These are phyloP conservation scores for Ophioceras dolichostomum DNA, from an alignment of 2,329 filamentous ascomycete species.

Conservation along the genomic window DNA sequence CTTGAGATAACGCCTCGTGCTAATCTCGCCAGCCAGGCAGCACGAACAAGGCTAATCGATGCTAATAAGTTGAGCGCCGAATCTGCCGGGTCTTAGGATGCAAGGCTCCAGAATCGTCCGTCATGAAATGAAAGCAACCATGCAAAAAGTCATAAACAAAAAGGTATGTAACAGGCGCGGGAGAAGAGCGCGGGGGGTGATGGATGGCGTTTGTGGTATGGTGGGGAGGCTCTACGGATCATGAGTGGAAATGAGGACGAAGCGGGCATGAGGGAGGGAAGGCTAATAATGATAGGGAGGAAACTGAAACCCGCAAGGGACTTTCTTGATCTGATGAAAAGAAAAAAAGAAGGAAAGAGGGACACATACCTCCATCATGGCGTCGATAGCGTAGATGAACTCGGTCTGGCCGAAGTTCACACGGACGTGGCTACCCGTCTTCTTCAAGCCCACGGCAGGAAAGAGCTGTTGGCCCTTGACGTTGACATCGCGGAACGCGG, in stretches of 20 bases:
- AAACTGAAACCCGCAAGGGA: neutral
- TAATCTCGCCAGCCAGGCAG: neutral
- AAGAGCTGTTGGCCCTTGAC: constrained; percentile 54
- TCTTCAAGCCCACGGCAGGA: constrained; percentile 54
- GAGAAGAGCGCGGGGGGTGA: no score
- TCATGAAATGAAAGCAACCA: no score
- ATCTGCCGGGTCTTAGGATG: no score
- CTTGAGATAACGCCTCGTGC: neutral
- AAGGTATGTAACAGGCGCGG: no score
- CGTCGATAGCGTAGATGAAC: constrained; percentile 87
- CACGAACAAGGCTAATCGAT: neutral
- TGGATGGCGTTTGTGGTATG: no score
- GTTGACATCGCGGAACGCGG: constrained; percentile 55
- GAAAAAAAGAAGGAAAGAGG: no score
- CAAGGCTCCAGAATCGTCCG: no score
- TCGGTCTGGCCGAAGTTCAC: constrained; percentile 61
- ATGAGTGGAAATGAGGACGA: no score
- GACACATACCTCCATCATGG: constrained; percentile 58
- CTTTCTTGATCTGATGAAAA: neutral
- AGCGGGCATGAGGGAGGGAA: neutral
- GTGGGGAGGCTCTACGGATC: no score
- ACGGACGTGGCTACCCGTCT: constrained; percentile 45
- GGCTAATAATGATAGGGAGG: neutral
- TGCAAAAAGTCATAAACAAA: no score
- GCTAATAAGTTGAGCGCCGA: no score